These are phyloP conservation scores for Lipomyces starkeyi DNA, from an alignment of 805 yeast species.

Conservation along the genomic window DNA sequence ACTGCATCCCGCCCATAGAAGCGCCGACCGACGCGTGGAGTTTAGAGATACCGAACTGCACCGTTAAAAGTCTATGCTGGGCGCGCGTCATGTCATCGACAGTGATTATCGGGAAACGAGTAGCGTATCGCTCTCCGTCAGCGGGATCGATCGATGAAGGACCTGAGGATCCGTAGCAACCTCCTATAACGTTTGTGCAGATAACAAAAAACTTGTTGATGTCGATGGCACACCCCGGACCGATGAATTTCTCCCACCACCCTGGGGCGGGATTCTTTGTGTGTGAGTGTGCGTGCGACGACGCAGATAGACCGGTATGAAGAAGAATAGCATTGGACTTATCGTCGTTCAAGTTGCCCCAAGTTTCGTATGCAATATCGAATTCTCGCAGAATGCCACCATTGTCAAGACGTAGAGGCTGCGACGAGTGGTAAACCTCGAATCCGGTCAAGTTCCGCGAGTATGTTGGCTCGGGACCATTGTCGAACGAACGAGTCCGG, in stretches of 20 bases:
- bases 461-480: constrained; percentile 80
- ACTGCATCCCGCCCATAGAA: constrained; percentile 99
- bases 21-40: constrained; percentile 85
- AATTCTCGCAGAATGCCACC: constrained; percentile 79
- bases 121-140: constrained; percentile 70
- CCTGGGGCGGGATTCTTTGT: constrained; percentile 71
- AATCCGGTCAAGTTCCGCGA: constrained; percentile 71
- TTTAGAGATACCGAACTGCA: constrained; percentile 65
- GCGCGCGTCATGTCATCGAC: constrained; percentile 91
- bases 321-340: constrained; percentile 76
- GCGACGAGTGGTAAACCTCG: constrained; percentile 57
- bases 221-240: constrained; percentile 77
- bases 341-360: constrained; percentile 75
- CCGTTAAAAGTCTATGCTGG: constrained; percentile 69
- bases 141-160: constrained; percentile 83
- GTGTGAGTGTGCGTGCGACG: constrained; percentile 91
- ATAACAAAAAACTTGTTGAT: constrained; percentile 81
- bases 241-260: constrained; percentile 97
- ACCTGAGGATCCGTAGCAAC: constrained; percentile 95
- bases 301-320: constrained; percentile 92
- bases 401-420: constrained; percentile 75
- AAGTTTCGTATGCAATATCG: constrained; percentile 88
- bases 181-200: constrained; percentile 91
- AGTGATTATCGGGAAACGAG: constrained; percentile 84
- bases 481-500: constrained; percentile 53